Evolutionary conservation across 306 rosid species (phyloP).

Genomic region (Trifolium pratense): DNA sequence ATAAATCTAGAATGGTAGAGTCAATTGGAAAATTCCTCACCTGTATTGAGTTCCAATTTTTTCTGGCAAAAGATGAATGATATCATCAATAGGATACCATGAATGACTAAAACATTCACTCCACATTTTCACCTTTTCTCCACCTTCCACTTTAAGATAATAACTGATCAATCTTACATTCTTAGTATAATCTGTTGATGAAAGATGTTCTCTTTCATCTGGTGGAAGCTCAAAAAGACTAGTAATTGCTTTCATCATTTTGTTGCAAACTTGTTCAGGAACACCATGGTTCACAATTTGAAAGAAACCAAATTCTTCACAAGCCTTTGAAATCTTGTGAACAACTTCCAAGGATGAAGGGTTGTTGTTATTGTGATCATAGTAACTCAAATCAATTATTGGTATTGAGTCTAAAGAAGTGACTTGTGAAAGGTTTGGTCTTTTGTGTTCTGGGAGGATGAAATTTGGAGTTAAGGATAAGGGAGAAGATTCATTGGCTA

Average conservation of each 20-base stretch:
- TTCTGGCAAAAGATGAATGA: constrained; percentile 43
- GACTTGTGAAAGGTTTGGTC: constrained; percentile 56
- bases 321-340: constrained; percentile 51
- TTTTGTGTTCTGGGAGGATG: constrained; percentile 48
- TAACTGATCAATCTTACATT: constrained; percentile 40
- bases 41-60: constrained; percentile 36
- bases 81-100: constrained; percentile 49
- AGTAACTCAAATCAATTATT: constrained; percentile 49
- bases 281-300: constrained; percentile 60
- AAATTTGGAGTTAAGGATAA: constrained; percentile 43
- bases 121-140: constrained; percentile 58
- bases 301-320: constrained; percentile 58
- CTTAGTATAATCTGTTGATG: constrained; percentile 46
- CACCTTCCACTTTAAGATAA: constrained; percentile 47
- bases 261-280: constrained; percentile 45
- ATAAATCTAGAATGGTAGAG: neutral
- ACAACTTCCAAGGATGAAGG: constrained; percentile 37
- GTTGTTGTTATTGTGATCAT: neutral
- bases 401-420: constrained; percentile 48
- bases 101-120: constrained; percentile 56
- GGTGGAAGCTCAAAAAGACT: constrained; percentile 52
- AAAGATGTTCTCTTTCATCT: constrained; percentile 40
- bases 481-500: constrained; percentile 40
- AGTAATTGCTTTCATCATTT: constrained; percentile 37
- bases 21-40: constrained; percentile 18